Conservation (phyloP, 495 filamentous ascomycete genomes). For the Neurospora sp. region DNA sequence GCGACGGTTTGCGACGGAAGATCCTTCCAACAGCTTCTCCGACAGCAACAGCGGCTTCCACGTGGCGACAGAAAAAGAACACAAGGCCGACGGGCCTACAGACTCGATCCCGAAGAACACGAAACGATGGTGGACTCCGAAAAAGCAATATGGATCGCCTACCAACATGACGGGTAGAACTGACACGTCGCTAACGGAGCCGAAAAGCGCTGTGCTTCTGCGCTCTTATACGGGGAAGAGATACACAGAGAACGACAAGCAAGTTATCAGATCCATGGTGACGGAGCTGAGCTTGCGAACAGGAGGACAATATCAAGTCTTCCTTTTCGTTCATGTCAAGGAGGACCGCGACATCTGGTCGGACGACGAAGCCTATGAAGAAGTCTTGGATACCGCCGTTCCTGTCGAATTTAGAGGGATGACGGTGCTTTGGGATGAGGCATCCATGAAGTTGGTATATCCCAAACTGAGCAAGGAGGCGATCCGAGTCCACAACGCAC, state of each 20-base stretch:
- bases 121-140: not conserved
- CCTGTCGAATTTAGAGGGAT: constrained; percentile 59
- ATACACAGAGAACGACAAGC: constrained; percentile 61
- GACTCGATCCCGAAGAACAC: not conserved
- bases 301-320: constrained; percentile 69
- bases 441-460: constrained; percentile 47
- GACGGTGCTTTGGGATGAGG: constrained; percentile 57
- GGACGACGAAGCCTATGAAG: constrained; percentile 40
- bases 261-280: constrained; percentile 62
- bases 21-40: constrained; percentile 24
- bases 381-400: constrained; percentile 42
- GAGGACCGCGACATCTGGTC: constrained; percentile 48
- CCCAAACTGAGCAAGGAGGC: constrained; percentile 35
- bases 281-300: constrained; percentile 61
- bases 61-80: not conserved
- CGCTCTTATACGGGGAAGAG: constrained; percentile 57
- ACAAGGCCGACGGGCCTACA: not conserved
- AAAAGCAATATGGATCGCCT: not conserved
- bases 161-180: not conserved
- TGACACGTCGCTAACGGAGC: constrained; percentile 17
- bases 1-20: constrained; percentile 40
- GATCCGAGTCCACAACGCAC: constrained; percentile 32
- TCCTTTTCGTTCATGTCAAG: constrained; percentile 64
- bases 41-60: not conserved
- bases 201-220: constrained; percentile 60